These are phyloP conservation scores for Osmanthus fragrans DNA, from an alignment of 257 asterid genomes.

Conservation along the genomic window DNA sequence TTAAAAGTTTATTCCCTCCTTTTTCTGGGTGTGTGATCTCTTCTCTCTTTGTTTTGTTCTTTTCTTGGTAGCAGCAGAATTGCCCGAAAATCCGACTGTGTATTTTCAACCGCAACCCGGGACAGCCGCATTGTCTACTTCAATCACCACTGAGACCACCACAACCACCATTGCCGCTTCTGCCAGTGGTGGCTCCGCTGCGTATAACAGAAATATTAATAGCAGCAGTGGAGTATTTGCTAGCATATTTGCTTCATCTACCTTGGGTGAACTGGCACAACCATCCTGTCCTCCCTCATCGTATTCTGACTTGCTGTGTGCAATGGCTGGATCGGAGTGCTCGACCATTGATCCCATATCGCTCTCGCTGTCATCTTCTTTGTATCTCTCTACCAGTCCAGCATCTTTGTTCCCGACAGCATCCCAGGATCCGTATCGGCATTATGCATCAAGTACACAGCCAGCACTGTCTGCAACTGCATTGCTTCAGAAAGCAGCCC, in stretches of 20 bases:
- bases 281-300: conserved; percentile 30
- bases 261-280: conserved; percentile 35
- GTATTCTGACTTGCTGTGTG: conserved; percentile 38
- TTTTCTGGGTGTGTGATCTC: conserved; percentile 27
- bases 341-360: conserved; percentile 55
- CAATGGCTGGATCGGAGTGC: conserved; percentile 36
- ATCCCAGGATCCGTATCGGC: conserved; percentile 31
- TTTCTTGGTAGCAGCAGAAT: conserved; percentile 40
- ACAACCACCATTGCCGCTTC: conserved; percentile 6
- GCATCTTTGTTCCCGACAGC: conserved; percentile 48
- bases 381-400: conserved; percentile 38
- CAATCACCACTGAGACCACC: conserved; percentile 18
- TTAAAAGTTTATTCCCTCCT: conserved; percentile 14
- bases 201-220: conserved; percentile 34
- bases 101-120: conserved; percentile 39
- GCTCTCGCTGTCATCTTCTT: conserved; percentile 61
- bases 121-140: conserved; percentile 8
- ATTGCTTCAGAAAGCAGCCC: conserved; percentile 86
- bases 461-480: conserved; percentile 88
- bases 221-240: conserved; percentile 35
- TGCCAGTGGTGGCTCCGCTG: conserved; percentile 28
- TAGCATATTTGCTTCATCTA: conserved; percentile 35
- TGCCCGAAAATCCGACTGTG: conserved; percentile 60
- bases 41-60: neutral
- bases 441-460: conserved; percentile 36